These are phyloP conservation scores for Gynostemma pentaphyllum DNA, from an alignment of 306 rosid species.

Conservation along the genomic window DNA sequence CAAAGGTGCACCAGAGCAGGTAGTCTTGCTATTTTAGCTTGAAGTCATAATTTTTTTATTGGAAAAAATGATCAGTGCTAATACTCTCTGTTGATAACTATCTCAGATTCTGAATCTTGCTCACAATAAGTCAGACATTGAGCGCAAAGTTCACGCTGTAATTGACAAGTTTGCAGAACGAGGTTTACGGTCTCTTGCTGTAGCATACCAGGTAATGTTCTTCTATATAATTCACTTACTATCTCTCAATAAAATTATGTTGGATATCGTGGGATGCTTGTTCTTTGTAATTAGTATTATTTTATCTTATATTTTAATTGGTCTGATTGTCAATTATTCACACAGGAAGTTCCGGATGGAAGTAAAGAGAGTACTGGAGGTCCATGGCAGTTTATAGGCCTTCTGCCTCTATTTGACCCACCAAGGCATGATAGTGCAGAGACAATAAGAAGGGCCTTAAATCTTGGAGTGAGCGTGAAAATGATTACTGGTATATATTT, in stretches of 20 bases:
- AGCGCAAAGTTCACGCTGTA: slow-evolving; percentile 80
- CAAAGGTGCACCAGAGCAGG: slow-evolving; percentile 99
- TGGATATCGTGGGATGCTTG: background rate
- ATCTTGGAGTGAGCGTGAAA: slow-evolving; percentile 97
- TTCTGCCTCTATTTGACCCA: slow-evolving; percentile 94
- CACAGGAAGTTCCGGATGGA: slow-evolving; percentile 95
- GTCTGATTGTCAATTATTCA: background rate
- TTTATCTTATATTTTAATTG: background rate
- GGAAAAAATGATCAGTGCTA: background rate
- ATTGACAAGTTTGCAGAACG: slow-evolving; percentile 95
- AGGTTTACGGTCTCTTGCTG: slow-evolving; percentile 94
- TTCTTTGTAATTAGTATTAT: background rate
- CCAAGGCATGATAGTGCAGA: slow-evolving; percentile 99
- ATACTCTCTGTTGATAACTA: slow-evolving; percentile 13
- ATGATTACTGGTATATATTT: slow-evolving; percentile 76
- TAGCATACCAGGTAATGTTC: slow-evolving; percentile 73
- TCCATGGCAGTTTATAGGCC: slow-evolving; percentile 95
- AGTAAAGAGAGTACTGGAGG: slow-evolving; percentile 82
- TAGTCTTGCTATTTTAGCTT: slow-evolving; percentile 17
- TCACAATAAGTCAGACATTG: slow-evolving; percentile 79
- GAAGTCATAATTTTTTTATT: background rate
- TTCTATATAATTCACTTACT: background rate
- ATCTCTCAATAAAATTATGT: background rate
- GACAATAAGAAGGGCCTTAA: slow-evolving; percentile 87
- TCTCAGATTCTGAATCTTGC: slow-evolving; percentile 78